Conservation (phyloP, 768 basidiomycete genomes). For the Rhodotorula sphaerocarpa region DNA sequence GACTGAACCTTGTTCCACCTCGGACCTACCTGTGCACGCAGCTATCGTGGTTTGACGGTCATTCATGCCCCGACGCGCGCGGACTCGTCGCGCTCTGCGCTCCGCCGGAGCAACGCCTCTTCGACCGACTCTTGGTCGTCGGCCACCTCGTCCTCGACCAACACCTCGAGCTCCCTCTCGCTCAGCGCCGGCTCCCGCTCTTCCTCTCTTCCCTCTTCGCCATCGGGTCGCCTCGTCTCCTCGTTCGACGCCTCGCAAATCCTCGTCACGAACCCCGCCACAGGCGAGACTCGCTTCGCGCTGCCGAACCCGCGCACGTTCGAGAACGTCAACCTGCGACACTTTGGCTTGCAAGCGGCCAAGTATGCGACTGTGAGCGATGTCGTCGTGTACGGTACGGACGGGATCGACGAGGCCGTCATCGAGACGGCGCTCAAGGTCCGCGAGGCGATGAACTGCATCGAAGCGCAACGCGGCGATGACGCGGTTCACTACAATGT, state of each 20-base stretch:
- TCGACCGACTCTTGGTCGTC: slow-evolving; percentile 42
- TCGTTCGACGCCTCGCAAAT: slow-evolving; percentile 33
- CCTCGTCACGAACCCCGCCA: slow-evolving; percentile 18
- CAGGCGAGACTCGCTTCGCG: slow-evolving; percentile 1
- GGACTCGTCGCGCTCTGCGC: slow-evolving; percentile 18
- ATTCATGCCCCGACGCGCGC: slow-evolving; percentile 20
- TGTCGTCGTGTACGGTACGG: slow-evolving; percentile 70
- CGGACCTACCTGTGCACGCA: slow-evolving; percentile 10
- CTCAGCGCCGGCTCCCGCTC: slow-evolving; percentile 33
- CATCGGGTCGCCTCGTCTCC: slow-evolving; percentile 35
- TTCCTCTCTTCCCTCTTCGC: slow-evolving; percentile 35
- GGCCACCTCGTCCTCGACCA: slow-evolving; percentile 37
- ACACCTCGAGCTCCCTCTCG: slow-evolving; percentile 37
- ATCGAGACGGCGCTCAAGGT: slow-evolving; percentile 33
- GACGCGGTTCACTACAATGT: slow-evolving; percentile 54
- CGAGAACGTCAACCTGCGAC: slow-evolving; percentile 47
- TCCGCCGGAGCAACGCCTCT: slow-evolving; percentile 35
- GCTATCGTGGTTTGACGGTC: slow-evolving; percentile 28
- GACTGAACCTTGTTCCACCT: neutral
- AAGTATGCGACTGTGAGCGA: slow-evolving; percentile 84
- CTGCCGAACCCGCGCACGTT: slow-evolving; percentile 12
- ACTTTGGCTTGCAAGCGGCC: slow-evolving; percentile 81
- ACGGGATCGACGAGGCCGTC: slow-evolving; percentile 45
- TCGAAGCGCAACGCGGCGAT: slow-evolving; percentile 6
- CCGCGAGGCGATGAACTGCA: slow-evolving; percentile 29